phyloP scores from a whole-genome alignment of 176 grass and related monocot genomes.

The Aechmea fasciata region DNA sequence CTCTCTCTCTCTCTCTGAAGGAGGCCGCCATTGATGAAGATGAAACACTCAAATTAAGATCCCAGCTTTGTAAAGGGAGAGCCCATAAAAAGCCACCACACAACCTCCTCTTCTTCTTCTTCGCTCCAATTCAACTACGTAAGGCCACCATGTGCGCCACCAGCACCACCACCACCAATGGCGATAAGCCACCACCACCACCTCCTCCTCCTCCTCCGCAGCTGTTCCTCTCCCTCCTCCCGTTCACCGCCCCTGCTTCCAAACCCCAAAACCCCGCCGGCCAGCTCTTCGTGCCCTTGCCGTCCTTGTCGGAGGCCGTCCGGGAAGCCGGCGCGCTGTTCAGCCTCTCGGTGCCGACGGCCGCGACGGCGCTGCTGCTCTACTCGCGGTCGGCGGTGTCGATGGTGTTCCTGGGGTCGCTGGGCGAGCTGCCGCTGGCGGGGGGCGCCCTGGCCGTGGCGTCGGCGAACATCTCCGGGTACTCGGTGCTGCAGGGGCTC shows the following conservation, averaged over 20 bases:
- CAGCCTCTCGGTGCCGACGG: conserved; percentile 70
- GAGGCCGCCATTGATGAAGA: not conserved
- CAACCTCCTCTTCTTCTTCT: not conserved
- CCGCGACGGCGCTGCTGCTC: conserved; percentile 63
- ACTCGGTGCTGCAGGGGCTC: conserved; percentile 75
- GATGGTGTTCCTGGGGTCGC: conserved; percentile 80
- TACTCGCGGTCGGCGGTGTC: conserved; percentile 78
- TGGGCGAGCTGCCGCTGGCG: conserved; percentile 78
- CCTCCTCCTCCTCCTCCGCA: conserved; percentile 7
- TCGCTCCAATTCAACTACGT: not conserved
- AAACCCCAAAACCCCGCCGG: not conserved
- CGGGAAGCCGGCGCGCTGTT: conserved; percentile 52
- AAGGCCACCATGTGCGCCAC: conserved; percentile 22
- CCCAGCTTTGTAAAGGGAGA: not conserved
- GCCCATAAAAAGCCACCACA: not conserved
- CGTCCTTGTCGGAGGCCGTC: conserved; percentile 18
- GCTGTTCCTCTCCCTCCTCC: not conserved
- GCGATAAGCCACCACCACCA: not conserved
- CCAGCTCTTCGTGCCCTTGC: not conserved
- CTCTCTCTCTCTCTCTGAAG: not conserved
- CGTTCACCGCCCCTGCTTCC: not conserved
- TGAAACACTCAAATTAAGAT: not conserved
- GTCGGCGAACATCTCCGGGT: conserved; percentile 92
- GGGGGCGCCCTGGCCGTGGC: conserved; percentile 81
- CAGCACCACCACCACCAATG: conserved; percentile 15